phyloP scores from a whole-genome alignment of 2,329 filamentous ascomycete species.

The Ophioceras dolichostomum region DNA sequence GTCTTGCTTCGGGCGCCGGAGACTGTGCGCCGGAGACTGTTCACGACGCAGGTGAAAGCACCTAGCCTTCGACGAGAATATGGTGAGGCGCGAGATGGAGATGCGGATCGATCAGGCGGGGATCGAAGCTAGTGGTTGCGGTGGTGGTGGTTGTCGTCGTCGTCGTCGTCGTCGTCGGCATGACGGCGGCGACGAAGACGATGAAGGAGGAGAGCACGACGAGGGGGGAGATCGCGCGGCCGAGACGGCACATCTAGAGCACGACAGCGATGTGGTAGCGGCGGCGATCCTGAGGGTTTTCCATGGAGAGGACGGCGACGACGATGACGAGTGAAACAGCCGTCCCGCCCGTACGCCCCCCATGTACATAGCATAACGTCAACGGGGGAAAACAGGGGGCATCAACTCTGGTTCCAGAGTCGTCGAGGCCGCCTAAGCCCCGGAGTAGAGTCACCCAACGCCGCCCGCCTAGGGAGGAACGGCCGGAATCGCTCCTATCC shows the following conservation, averaged over 20 bases:
- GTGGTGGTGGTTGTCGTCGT: too few relatives aligned
- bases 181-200: too few relatives aligned
- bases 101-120: constrained; percentile 45
- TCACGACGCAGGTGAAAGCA: constrained; percentile 74
- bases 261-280: constrained; percentile 59
- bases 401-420: too few relatives aligned
- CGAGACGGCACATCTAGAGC: constrained; percentile 45
- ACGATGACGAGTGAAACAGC: not conserved
- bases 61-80: constrained; percentile 60
- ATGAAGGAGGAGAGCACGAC: constrained; percentile 48
- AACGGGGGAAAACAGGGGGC: too few relatives aligned
- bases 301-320: constrained; percentile 30
- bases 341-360: too few relatives aligned
- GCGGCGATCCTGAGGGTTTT: constrained; percentile 52
- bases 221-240: constrained; percentile 38
- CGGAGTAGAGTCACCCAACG: too few relatives aligned
- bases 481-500: too few relatives aligned
- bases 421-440: too few relatives aligned
- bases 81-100: constrained; percentile 52
- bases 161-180: too few relatives aligned
- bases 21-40: constrained; percentile 68
- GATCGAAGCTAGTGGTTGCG: too few relatives aligned
- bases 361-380: too few relatives aligned
- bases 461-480: too few relatives aligned
- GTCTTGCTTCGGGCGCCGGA: constrained; percentile 85